Base-by-base conservation (phyloP, 2,329 filamentous ascomycete genomes). In the Cercospora citrullina region DNA sequence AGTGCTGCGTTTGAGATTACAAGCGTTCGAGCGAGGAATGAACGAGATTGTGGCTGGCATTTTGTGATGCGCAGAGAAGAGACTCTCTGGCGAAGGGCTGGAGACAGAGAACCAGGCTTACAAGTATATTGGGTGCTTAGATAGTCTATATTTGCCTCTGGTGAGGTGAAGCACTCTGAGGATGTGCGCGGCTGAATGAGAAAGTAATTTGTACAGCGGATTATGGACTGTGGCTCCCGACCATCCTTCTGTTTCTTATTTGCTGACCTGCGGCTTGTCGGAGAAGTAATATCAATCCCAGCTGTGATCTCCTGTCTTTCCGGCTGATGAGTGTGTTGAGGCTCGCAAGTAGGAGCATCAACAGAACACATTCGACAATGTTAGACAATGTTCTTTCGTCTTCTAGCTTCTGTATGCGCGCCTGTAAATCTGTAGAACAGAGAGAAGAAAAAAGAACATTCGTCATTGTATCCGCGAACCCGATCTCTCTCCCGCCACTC, bases 1-100 rank as follows among this genome's bases (percentile, higher is more conserved):
- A 12, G 18, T 51, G 45, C 45, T 51, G 45, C 45, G 30, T 33
- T 60, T 31, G n/a, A 36, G n/a, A 16, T 63, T 58, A 42, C 30
- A 55, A 69, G 64, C 68, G 65, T 69, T 69, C 60, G 68, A 69
- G 68, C 65, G 68, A 60, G 65, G 18, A 28, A 14, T 30, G 36
- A 39, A 39, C 14, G 36, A 39, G 36, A 39, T n/a, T 39, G 36
- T 39, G 51, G 51, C 60, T 53, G n/a, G 55, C 30, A 51, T 51
- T 51, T 23, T 51, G 18, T 2, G 18, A 5, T 21, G 12, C 6
- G 9, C 1, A 6, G 6, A 21, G 45, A 12, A 51, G 45, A 51
- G 45, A 8, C 3, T 48, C 18, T 48, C 42, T 21, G 18, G 42
- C 42, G 9, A 10, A 21, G 42, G n/a, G n/a, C n/a, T 48, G 42